Evolutionary conservation across 1,284 basidiomycete species (phyloP), one percentile per base, ranked within the genome.

Genomic region (Cystobasidium sp.): DNA sequence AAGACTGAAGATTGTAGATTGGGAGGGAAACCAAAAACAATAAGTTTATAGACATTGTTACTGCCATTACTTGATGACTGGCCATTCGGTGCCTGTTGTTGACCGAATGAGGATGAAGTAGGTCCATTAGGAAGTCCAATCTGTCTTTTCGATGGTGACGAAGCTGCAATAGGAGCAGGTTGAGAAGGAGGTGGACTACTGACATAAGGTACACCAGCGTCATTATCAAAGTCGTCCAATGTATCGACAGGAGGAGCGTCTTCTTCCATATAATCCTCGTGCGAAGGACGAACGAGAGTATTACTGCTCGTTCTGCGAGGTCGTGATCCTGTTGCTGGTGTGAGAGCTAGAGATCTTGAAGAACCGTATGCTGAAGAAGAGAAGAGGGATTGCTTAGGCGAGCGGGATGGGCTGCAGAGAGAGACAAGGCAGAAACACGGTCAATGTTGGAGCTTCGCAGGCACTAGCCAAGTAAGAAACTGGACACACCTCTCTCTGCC

Each of bases 21-120:
- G 31, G 78, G 65, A n/a, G 79, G 79, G 68, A 79, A 80, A 22
- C 80, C 80, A 31, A 81, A 81, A 43, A 81, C 55, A 68, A 78
- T 68, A 55, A 81, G 69, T 16, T 78, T 70, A 74, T 77, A 78
- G 43, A 55, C 49, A 31, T 31, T 31, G 31, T 31, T 31, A 31
- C 31, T 31, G 31, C 31, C 31, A 5, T 31, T 31, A 31, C 31
- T 31, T 31, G 31, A 31, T 31, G 31, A 31, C 31, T 70, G 22
- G 43, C 2, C 64, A 18, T 10, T 43, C 37, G 44, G 14, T 1
- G 44, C 20, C 53, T 22, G 16, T 24, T 53, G 24, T 7, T 43
- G 22, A 47, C 24, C 31, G 22, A 10, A 18, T 16, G 43, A 16
- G 10, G 7, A 37, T 5, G 59, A 39, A 39, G 39, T 47, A 20